Base-by-base conservation (phyloP, 768 basidiomycete genomes). In the Suillus variegatus region DNA sequence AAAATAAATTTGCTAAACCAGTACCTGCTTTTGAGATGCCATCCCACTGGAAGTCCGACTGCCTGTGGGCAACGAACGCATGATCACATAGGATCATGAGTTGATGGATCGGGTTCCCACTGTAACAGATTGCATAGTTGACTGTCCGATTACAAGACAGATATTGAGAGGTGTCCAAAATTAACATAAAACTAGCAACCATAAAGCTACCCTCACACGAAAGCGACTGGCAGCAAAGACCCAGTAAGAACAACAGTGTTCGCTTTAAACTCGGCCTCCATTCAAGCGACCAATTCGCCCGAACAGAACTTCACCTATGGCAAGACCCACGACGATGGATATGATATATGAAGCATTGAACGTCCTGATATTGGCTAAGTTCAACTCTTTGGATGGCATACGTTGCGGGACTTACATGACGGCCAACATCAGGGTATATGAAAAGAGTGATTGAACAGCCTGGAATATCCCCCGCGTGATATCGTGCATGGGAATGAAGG, bases 341-440 rank as follows among this genome's bases (percentile, higher is more conserved):
- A 95, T 84, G 64, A 95, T 82, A 72, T 86, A 96, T 35, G 86
- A 89, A 6, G 84, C 89, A 69, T 94, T 88, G 78, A 91, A 95
- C 7, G 91, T 91, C 95, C 94, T 96, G 6, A 72, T 12, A 44
- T 46, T 61, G 28, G 56, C 28, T 72, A 68, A 71, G 41, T 46
- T 49, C 40, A 71, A 4, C 63, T 35, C 5, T 32, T 55, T 14
- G 60, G 46, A 66, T 47, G 22, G 20, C 20, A 54, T 28, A 14
- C 12, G n/a, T 46, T 58, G 49, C n/a, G 12, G 41, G 56, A 52
- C 88, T 77, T 76, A 93, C 92, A 94, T 94, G 70, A 92, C 82
- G 10, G 85, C 86, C 73, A 94, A 75, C 94, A 97, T 96, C 64
- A 96, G 83, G 6, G 81, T 68, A 69, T 93, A 96, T 32, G 78